These are phyloP conservation scores for Elsinoe perseae DNA, from an alignment of 2,329 filamentous ascomycete genomes.

Conservation along the genomic window DNA sequence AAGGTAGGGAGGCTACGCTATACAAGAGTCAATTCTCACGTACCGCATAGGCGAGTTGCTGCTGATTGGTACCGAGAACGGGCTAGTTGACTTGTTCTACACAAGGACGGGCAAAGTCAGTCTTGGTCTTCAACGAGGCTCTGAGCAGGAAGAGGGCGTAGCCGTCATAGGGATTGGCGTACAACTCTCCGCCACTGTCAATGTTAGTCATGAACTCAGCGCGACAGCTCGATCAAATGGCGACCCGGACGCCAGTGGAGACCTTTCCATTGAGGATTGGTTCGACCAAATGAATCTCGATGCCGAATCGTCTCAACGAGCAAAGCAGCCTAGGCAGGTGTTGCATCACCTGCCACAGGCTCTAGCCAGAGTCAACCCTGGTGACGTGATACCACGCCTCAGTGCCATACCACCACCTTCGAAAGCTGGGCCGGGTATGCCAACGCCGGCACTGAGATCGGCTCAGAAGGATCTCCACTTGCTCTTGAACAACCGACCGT, in stretches of 20 bases:
- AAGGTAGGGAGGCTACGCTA: background rate
- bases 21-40: background rate
- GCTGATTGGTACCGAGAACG: constrained; percentile 11
- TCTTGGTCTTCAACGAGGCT: background rate
- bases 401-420: constrained; percentile 32
- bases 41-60: background rate
- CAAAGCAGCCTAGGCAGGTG: background rate
- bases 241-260: constrained; percentile 17
- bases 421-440: constrained; percentile 19
- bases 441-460: constrained; percentile 34
- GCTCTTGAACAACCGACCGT: constrained; percentile 1
- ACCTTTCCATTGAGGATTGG: constrained; percentile 24
- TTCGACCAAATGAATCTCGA: constrained; percentile 20
- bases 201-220: background rate
- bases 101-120: background rate
- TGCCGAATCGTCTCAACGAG: background rate
- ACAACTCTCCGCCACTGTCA: background rate
- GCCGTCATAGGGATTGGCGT: background rate
- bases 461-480: constrained; percentile 18
- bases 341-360: constrained; percentile 10
- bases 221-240: background rate
- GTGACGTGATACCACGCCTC: constrained; percentile 66
- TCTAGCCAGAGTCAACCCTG: constrained; percentile 65
- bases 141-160: background rate
- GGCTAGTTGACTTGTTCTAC: constrained; percentile 4